A percentile compares a stretch with the other conserved stretches of the same genome.
Evolutionary conservation across 1,284 basidiomycete species (phyloP).

Genomic region (Microbotryum lychnidis-dioicae): DNA sequence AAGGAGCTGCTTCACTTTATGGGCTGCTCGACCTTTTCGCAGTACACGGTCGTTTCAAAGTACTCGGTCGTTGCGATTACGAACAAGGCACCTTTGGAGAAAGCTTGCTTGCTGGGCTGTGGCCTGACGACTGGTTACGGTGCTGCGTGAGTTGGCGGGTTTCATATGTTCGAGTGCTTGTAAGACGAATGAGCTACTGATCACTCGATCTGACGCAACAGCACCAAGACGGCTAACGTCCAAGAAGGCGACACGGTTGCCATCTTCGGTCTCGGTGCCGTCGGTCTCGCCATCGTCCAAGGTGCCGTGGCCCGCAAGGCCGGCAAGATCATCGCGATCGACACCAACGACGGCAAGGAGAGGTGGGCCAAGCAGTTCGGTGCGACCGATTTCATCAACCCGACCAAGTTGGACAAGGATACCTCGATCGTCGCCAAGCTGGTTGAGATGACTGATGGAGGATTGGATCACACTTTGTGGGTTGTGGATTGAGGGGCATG

Average conservation of each 20-base stretch:
- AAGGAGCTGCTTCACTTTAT: slow-evolving; percentile 82
- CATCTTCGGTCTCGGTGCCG: slow-evolving; percentile 87
- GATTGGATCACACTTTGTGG: slow-evolving; percentile 85
- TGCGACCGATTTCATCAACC: slow-evolving; percentile 94
- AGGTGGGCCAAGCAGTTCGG: slow-evolving; percentile 88
- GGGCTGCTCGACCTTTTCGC: slow-evolving; percentile 96
- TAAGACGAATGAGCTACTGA: background rate
- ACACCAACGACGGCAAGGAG: slow-evolving; percentile 79
- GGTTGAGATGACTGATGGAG: slow-evolving; percentile 89
- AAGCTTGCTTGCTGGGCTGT: slow-evolving; percentile 66
- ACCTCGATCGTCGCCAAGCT: slow-evolving; percentile 81
- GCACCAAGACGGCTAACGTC: slow-evolving; percentile 48
- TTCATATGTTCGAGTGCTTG: slow-evolving; percentile 32
- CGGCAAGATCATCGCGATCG: slow-evolving; percentile 82
- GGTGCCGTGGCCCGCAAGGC: slow-evolving; percentile 72
- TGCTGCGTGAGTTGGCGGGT: slow-evolving; percentile 57
- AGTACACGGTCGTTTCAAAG: slow-evolving; percentile 97
- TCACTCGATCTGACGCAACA: background rate
- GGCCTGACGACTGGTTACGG: slow-evolving; percentile 87
- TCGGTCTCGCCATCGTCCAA: slow-evolving; percentile 85
- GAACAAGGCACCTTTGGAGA: slow-evolving; percentile 77
- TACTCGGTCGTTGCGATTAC: slow-evolving; percentile 87
- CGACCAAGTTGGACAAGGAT: slow-evolving; percentile 62
- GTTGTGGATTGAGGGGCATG: no score
- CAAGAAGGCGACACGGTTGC: slow-evolving; percentile 57